Conservation (phyloP, 73 alveolate genomes). For the Paramecium tetraurelia region DNA sequence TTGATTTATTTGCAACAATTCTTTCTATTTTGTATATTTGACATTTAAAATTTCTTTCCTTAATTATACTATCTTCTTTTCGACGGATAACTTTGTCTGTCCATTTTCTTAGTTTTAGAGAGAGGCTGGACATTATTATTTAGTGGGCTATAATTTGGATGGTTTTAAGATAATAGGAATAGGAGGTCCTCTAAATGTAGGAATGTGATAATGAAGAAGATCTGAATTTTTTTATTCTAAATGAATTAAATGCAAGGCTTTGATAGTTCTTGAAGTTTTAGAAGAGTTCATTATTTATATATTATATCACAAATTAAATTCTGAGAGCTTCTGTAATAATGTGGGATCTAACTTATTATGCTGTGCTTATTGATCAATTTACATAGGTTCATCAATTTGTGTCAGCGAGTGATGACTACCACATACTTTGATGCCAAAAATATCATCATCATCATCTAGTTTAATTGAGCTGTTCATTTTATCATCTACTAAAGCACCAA, state of each 20-base stretch:
- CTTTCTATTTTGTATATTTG: background rate
- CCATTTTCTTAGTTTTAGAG: background rate
- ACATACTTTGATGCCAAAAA: slow-evolving; percentile 27
- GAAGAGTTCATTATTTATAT: background rate
- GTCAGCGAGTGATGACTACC: slow-evolving; percentile 11
- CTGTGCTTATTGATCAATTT: background rate
- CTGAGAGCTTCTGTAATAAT: background rate
- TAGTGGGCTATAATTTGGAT: background rate
- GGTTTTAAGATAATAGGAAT: background rate
- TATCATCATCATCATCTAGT: background rate
- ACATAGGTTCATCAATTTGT: background rate
- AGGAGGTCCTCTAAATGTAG: slow-evolving; percentile 10
- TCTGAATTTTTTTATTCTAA: background rate
- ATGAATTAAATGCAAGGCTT: slow-evolving; percentile 40
- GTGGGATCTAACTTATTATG: background rate
- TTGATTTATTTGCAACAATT: background rate
- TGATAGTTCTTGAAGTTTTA: background rate
- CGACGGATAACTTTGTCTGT: background rate
- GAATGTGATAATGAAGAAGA: background rate
- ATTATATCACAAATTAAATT: background rate
- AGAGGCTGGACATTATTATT: background rate
- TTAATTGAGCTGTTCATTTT: background rate
- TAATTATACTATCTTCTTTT: background rate
- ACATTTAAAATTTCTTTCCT: background rate
- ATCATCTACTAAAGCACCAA: background rate